These are phyloP conservation scores for Lentinula sp. DNA, from an alignment of 768 basidiomycete genomes.

Conservation along the genomic window DNA sequence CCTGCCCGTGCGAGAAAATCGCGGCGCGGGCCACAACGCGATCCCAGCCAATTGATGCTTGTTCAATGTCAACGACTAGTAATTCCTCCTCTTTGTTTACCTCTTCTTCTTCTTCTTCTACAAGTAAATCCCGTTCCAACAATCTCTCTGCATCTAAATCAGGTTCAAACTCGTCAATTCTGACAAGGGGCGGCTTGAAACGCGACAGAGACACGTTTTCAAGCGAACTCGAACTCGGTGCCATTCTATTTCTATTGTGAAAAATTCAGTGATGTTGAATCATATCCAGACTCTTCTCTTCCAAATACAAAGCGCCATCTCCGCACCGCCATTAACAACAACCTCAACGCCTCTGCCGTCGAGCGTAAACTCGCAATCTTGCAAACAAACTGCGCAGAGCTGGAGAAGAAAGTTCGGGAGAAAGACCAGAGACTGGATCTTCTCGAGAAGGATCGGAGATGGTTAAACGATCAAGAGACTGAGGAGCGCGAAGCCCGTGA, in stretches of 20 bases:
- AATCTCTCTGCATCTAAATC: not conserved
- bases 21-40: not conserved
- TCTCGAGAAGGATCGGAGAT: constrained; percentile 4
- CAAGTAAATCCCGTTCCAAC: not conserved
- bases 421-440: not conserved
- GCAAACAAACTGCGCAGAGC: not conserved
- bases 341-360: not conserved
- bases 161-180: too few species aligned
- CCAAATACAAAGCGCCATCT: constrained; percentile 6
- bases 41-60: not conserved
- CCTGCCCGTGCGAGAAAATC: not conserved
- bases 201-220: constrained; percentile 9
- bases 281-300: not conserved
- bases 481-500: constrained; percentile 3
- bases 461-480: not conserved
- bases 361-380: constrained; percentile 4
- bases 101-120: not conserved
- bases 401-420: constrained; percentile 3
- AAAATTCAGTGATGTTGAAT: not conserved
- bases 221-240: constrained; percentile 9
- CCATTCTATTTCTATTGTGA: not conserved
- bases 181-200: not conserved
- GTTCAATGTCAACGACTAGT: not conserved
- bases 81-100: not conserved
- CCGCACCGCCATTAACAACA: constrained; percentile 1